Conservation (phyloP, 2,329 filamentous ascomycete genomes). For the Fusarium sarcochroum region DNA sequence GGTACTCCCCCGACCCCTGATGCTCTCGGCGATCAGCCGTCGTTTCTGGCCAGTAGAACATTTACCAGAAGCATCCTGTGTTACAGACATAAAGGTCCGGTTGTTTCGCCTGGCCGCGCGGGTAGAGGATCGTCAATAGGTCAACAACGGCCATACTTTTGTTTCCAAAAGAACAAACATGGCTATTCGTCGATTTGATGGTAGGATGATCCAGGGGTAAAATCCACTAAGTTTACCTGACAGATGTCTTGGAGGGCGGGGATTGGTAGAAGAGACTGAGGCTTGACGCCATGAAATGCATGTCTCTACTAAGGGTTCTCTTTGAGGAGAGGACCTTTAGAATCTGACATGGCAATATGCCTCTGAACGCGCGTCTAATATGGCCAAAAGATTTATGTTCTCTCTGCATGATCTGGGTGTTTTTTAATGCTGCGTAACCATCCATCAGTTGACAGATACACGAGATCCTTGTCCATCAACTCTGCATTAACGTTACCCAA, state of each 20-base stretch:
- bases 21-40: constrained; percentile 32
- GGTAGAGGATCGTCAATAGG: constrained; percentile 28
- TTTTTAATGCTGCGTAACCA: constrained; percentile 14
- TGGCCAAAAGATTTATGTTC: background rate
- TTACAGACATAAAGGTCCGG: constrained; percentile 38
- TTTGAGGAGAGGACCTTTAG: background rate
- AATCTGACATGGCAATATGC: background rate
- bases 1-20: constrained; percentile 23
- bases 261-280: constrained; percentile 23
- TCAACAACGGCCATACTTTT: constrained; percentile 8
- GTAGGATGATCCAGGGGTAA: constrained; percentile 28
- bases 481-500: constrained; percentile 36
- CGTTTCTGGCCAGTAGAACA: constrained; percentile 37
- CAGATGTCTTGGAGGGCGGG: constrained; percentile 24
- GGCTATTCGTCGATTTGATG: background rate
- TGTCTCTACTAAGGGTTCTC: background rate
- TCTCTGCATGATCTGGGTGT: background rate
- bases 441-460: background rate
- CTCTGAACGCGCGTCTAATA: background rate
- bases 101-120: constrained; percentile 48
- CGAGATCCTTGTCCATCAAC: constrained; percentile 23
- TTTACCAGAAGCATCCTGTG: constrained; percentile 6
- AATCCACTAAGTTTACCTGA: constrained; percentile 27
- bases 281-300: constrained; percentile 19
- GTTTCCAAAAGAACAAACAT: background rate